These are phyloP conservation scores for Lichtheimia ornata DNA, from an alignment of 371 early-diverging fungal genomes.

Conservation along the genomic window DNA sequence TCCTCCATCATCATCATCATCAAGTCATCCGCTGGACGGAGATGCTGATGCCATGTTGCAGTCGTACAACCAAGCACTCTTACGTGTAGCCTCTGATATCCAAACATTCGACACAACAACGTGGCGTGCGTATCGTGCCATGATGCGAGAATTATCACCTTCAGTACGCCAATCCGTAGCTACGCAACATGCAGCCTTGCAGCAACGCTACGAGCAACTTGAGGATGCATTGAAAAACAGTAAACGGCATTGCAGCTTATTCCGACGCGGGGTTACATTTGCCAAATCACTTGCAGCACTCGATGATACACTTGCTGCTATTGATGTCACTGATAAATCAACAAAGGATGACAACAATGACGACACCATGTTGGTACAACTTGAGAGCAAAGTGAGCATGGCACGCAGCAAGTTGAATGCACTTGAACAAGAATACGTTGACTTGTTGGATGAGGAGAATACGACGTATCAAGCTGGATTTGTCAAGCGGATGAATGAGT, in stretches of 20 bases:
- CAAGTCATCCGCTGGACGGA: conserved; percentile 34
- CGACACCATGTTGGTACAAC: conserved; percentile 22
- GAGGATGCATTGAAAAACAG: conserved; percentile 17
- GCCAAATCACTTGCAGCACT: conserved; percentile 27
- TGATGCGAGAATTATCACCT: conserved; percentile 14
- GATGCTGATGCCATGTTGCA: conserved; percentile 9
- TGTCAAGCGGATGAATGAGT: conserved; percentile 17
- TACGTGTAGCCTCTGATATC: conserved; percentile 1
- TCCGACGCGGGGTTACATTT: conserved; percentile 39
- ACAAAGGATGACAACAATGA: conserved; percentile 32
- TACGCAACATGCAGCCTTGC: conserved; percentile 9
- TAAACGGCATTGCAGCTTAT: conserved; percentile 20
- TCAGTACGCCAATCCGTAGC: conserved; percentile 14
- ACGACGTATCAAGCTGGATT: conserved; percentile 16
- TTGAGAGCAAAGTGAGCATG: conserved; percentile 37
- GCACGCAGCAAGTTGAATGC: conserved; percentile 31
- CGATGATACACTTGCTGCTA: conserved; percentile 37
- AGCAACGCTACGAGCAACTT: conserved; percentile 12
- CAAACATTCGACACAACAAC: conserved; percentile 21
- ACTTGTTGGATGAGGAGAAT: conserved; percentile 20
- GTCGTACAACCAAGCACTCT: conserved; percentile 5
- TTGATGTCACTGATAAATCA: conserved; percentile 22
- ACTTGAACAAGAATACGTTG: conserved; percentile 31
- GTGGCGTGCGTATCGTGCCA: conserved; percentile 29
- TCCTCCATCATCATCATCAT: conserved; percentile 2